Evolutionary conservation across 768 basidiomycete genomes (phyloP), one percentile per base, ranked within the genome.

Genomic region (Polyporus arcularius): DNA sequence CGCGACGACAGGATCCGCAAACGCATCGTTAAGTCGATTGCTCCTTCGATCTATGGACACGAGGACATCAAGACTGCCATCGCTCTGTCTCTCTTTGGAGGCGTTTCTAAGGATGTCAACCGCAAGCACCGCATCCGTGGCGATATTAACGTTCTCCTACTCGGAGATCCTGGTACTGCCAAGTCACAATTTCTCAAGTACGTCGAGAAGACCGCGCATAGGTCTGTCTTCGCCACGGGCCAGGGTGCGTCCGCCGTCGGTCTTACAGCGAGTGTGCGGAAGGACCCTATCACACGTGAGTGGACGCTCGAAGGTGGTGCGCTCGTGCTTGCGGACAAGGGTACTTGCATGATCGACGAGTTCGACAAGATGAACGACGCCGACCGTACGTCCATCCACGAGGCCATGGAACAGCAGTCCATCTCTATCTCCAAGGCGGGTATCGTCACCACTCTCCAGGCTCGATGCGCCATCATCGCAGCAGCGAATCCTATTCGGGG

Each of bases 321-420:
- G 2, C 81, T 99, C 10, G 97, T 99, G n/a, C 81, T 99, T 18
- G 97, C 97, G 2, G 97, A 99, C 76, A 97, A 96, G 76, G 97
- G 97, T 12, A 93, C 90, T 30, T 98, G 97, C 71, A 79, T 98
- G 40, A 99, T 99, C 66, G 97, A 99, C 76, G 97, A 98, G 74
- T 98, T 99, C 73, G 97, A 99, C 80, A 99, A 99, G 81, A 99
- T 99, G 97, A 98, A 98, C 75, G 97, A 98, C 69, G 84, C 93
- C 15, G 96, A 99, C 73, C 83, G 96, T 67, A 98, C 96, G 15
- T 97, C 95, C 4, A 98, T 99, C 69, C 97, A 98, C 79, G 97
- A 99, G 74, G 97, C 97, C 1, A 99, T 99, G 97, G 97, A 99
- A 72, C 97, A 99, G 76, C 97, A 98, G 73, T 91, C 94, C 12